Evolutionary conservation across 805 yeast genomes (phyloP).

Genomic region (Metschnikowia rubicola): DNA sequence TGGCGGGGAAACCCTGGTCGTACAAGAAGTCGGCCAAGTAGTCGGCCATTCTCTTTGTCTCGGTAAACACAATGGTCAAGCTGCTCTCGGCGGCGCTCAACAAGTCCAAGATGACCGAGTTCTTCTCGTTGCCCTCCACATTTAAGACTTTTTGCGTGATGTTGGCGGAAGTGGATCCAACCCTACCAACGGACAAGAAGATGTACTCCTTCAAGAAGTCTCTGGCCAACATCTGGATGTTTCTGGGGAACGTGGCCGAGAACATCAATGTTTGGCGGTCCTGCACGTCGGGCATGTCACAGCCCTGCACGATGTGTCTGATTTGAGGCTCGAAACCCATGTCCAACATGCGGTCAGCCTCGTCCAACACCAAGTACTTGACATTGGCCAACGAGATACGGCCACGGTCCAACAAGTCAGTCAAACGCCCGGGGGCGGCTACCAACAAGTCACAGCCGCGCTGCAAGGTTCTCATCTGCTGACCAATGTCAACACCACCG

Average conservation of each 20-base stretch:
- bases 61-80: slow-evolving; percentile 91
- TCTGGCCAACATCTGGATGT: slow-evolving; percentile 94
- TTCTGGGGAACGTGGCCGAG: slow-evolving; percentile 98
- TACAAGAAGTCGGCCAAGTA: slow-evolving; percentile 87
- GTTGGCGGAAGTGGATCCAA: slow-evolving; percentile 98
- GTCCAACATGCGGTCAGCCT: slow-evolving; percentile 99
- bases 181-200: slow-evolving; percentile 97
- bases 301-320: slow-evolving; percentile 94
- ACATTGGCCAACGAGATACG: slow-evolving; percentile 83
- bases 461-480: slow-evolving; percentile 83
- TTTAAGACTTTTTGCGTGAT: slow-evolving; percentile 90
- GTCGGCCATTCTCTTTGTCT: slow-evolving; percentile 99
- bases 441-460: slow-evolving; percentile 94
- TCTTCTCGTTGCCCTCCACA: slow-evolving; percentile 93
- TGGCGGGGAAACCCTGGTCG: slow-evolving; percentile 88
- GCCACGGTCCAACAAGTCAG: slow-evolving; percentile 94
- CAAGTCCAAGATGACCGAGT: slow-evolving; percentile 83
- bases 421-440: slow-evolving; percentile 99
- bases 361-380: slow-evolving; percentile 92
- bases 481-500: slow-evolving; percentile 95
- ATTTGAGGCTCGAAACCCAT: slow-evolving; percentile 99
- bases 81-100: slow-evolving; percentile 74
- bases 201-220: slow-evolving; percentile 95
- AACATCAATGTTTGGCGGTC: slow-evolving; percentile 97
- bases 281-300: slow-evolving; percentile 92